Conservation (phyloP, 148 eudicot species). For the Arbutus unedo region DNA sequence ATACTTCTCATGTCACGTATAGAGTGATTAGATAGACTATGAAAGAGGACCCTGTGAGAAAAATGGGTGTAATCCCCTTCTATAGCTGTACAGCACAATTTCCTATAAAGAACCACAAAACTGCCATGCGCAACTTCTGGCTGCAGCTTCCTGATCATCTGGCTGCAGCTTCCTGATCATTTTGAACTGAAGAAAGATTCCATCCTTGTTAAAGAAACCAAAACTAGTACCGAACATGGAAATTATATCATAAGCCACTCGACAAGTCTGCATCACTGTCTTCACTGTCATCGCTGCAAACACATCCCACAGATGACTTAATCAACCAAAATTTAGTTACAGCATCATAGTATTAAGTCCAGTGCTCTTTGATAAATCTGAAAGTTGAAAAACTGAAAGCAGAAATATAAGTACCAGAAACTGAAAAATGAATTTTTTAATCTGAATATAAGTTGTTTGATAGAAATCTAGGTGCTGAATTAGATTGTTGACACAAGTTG, state of each 20-base stretch:
- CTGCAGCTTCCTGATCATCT: background rate
- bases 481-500: background rate
- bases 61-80: slow-evolving; percentile 14
- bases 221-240: background rate
- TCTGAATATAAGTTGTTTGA: background rate
- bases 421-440: background rate
- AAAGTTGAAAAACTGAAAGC: background rate
- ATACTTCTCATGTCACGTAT: background rate
- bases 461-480: background rate
- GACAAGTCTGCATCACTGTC: slow-evolving; percentile 68
- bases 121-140: background rate
- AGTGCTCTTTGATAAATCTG: background rate
- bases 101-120: slow-evolving; percentile 7
- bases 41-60: slow-evolving; percentile 15
- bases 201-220: background rate
- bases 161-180: background rate
- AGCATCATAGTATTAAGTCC: background rate
- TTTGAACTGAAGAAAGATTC: slow-evolving; percentile 8
- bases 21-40: background rate
- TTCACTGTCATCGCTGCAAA: slow-evolving; percentile 81
- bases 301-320: background rate
- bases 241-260: slow-evolving; percentile 34
- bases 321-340: background rate
- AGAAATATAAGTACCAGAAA: background rate
- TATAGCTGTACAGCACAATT: slow-evolving; percentile 15